phyloP scores from a whole-genome alignment of 305 asterid species.

The Solanum hybrid region DNA sequence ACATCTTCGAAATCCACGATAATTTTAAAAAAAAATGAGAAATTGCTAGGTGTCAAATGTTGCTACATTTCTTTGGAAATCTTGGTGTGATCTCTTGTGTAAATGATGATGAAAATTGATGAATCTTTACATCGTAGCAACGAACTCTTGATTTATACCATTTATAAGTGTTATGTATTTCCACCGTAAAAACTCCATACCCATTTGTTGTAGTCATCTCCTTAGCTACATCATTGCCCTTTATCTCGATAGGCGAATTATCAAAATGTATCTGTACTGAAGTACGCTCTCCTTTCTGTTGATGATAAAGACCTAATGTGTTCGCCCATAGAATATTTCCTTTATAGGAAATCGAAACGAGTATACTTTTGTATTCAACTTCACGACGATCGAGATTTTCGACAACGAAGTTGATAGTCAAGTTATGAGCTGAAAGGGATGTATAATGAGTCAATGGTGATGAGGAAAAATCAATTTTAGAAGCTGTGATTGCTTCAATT shows the following conservation, averaged over 20 bases:
- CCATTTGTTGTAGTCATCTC: background rate
- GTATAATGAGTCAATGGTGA: background rate
- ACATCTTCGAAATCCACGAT: background rate
- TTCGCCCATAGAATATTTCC: background rate
- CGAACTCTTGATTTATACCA: background rate
- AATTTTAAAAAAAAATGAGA: background rate
- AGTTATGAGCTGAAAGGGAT: background rate
- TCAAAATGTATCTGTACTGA: background rate
- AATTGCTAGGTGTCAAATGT: background rate
- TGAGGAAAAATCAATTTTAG: background rate
- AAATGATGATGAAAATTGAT: background rate
- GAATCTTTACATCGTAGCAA: background rate
- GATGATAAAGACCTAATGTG: background rate
- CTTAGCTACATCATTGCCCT: background rate
- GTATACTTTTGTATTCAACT: background rate
- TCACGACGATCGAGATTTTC: background rate
- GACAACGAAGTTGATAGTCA: background rate
- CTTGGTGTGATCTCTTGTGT: background rate
- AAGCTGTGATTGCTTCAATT: background rate
- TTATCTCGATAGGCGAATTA: background rate
- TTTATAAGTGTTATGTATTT: background rate
- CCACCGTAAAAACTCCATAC: background rate
- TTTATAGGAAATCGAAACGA: background rate
- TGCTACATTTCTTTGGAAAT: background rate
- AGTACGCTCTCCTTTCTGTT: background rate